Base-by-base conservation (phyloP, 495 filamentous ascomycete species). In the Penicillium taxi region DNA sequence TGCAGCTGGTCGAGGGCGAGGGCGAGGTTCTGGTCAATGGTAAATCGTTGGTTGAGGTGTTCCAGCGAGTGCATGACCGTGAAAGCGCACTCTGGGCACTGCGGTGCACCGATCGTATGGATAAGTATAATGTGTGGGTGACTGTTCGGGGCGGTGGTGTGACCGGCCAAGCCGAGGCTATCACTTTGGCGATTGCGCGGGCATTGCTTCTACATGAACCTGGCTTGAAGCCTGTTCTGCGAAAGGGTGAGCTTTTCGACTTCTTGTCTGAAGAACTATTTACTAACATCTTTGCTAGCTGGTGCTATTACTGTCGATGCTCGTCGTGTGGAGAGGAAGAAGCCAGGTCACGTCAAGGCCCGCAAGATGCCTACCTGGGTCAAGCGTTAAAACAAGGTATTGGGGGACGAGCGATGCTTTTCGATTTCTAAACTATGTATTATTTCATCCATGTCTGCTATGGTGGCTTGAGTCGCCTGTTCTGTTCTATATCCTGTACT, bases 301-400 rank as follows among this genome's bases (percentile, higher is more conserved):
- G 91, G 91, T 37, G 84, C 79, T 56, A 74, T 96, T 40, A 94
- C 88, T 34, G 81, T 94, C 46, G 89, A 99, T 74, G 75, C 83
- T 26, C 84, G 89, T 59, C 78, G 70, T 35, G 93, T 96, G 42
- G 91, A 99, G 67, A 87, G 91, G 52, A 99, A 99, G 82, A 99
- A 99, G 77, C 77, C 87, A 16, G 91, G 91, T 47, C 81, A 84
- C 47, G 59, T 94, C 60, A 96, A 96, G 72, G 90, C 91, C 26
- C 82, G 91, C 64, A 99, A 99, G 75, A 91, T 86, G 81, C 93
- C 89, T 37, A 73, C 93, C 45, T 99, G 91, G 91, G 90, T 96
- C 69, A 96, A 96, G 77, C 57, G 71, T 48, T 74, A 53, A 65
- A 52, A 44, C 26, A 29, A 22, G 44, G 28, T 18, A 37, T 35